Conservation (phyloP, 2,329 filamentous ascomycete species). For the Colletotrichum falcatum region DNA sequence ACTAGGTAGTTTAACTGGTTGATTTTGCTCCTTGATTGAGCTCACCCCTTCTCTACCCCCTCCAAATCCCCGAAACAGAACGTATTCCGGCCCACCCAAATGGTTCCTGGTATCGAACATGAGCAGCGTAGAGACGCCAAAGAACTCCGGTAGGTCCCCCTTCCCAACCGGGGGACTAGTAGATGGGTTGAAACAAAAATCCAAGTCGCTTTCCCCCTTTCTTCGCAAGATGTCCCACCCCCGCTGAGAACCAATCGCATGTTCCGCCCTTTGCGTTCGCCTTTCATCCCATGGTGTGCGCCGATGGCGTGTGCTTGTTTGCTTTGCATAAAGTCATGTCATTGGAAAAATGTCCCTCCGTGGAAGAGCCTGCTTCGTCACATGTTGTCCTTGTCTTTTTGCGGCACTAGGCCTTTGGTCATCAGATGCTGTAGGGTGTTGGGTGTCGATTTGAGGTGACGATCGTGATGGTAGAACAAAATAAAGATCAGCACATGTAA, state of each 20-base stretch:
- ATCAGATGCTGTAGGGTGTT: slow-evolving; percentile 18
- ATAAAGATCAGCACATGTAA: slow-evolving; percentile 26
- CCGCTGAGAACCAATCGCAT: slow-evolving; percentile 25
- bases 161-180: slow-evolving; percentile 12
- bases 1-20: slow-evolving; percentile 12
- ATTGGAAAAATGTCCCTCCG: slow-evolving; percentile 25
- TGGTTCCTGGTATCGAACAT: slow-evolving; percentile 42
- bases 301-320: slow-evolving; percentile 28
- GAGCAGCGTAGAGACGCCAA: slow-evolving; percentile 41
- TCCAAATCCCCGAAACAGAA: slow-evolving; percentile 8
- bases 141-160: slow-evolving; percentile 36
- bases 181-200: slow-evolving; percentile 29
- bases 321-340: slow-evolving; percentile 38
- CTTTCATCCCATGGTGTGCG: slow-evolving; percentile 29
- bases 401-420: slow-evolving; percentile 31
- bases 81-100: slow-evolving; percentile 25
- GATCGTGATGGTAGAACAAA: slow-evolving; percentile 22
- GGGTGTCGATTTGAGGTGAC: slow-evolving; percentile 2
- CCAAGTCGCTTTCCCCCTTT: slow-evolving; percentile 34
- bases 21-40: slow-evolving; percentile 7
- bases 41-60: background rate
- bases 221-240: slow-evolving; percentile 35
- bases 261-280: slow-evolving; percentile 18
- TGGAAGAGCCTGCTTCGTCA: slow-evolving; percentile 42
- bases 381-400: slow-evolving; percentile 28